Conservation (phyloP, 306 rosid genomes). For the Ochetophila trinervis region DNA sequence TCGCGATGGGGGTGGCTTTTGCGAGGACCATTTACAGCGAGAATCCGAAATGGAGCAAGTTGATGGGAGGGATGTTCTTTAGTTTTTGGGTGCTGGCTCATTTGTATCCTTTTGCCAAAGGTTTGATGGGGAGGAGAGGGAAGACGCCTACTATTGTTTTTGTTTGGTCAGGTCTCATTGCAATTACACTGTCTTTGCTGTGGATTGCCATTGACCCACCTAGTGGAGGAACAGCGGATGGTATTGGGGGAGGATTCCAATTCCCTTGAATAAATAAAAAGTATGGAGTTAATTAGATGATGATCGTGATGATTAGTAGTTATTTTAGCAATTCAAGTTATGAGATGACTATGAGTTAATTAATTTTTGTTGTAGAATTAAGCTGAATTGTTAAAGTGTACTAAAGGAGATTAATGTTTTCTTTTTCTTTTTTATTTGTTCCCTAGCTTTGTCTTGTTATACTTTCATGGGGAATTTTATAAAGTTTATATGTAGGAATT, state of each 20-base stretch:
- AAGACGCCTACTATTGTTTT: slow-evolving; percentile 54
- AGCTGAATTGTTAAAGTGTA: too few relatives aligned
- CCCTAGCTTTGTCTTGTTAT: too few relatives aligned
- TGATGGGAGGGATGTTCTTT: slow-evolving; percentile 50
- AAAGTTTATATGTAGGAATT: too few relatives aligned
- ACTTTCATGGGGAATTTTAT: too few relatives aligned
- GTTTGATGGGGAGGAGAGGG: slow-evolving; percentile 56
- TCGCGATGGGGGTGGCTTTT: slow-evolving; percentile 42
- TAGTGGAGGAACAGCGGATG: neutral
- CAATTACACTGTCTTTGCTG: slow-evolving; percentile 52
- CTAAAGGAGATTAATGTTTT: too few relatives aligned
- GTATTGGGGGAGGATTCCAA: slow-evolving; percentile 24
- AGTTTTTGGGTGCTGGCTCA: slow-evolving; percentile 61
- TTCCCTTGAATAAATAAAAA: slow-evolving; percentile 27
- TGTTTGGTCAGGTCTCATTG: slow-evolving; percentile 57
- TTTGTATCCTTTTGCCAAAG: slow-evolving; percentile 54
- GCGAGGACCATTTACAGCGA: slow-evolving; percentile 41
- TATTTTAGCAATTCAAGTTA: too few relatives aligned
- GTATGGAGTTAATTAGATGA: neutral
- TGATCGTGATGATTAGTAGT: too few relatives aligned
- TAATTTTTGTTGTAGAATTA: too few relatives aligned
- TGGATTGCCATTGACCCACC: slow-evolving; percentile 47
- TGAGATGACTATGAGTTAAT: too few relatives aligned
- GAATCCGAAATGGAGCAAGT: slow-evolving; percentile 39
- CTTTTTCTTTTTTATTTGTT: too few relatives aligned